A percentile compares a stretch with the other conserved stretches of the same genome.
These are phyloP conservation scores for Candida dubliniensis DNA, from an alignment of 1,139 yeast genomes.

Conservation along the genomic window DNA sequence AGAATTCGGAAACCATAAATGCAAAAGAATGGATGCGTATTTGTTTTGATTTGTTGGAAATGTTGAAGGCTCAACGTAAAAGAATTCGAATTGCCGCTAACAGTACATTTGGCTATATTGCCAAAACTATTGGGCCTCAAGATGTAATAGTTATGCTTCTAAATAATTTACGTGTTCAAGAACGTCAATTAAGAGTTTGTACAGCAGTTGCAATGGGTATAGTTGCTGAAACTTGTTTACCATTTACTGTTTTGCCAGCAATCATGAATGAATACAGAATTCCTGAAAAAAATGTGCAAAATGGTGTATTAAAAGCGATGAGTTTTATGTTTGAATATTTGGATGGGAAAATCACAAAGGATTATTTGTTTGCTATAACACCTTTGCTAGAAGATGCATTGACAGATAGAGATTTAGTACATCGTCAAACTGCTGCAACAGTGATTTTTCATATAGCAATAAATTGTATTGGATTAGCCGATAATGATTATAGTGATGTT, in stretches of 20 bases:
- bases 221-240: conserved; percentile 91
- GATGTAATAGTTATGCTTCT: conserved; percentile 86
- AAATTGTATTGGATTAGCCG: conserved; percentile 73
- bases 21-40: conserved; percentile 98
- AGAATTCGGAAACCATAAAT: conserved; percentile 82
- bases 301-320: conserved; percentile 90
- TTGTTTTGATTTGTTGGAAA: conserved; percentile 85
- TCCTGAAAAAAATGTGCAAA: conserved; percentile 92
- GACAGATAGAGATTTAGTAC: conserved; percentile 88
- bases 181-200: conserved; percentile 93
- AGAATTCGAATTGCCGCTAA: conserved; percentile 84
- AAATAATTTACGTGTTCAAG: conserved; percentile 86
- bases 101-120: conserved; percentile 86
- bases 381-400: conserved; percentile 89
- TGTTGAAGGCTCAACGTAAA: conserved; percentile 82
- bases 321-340: conserved; percentile 94
- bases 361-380: conserved; percentile 77
- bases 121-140: conserved; percentile 93
- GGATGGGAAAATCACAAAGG: conserved; percentile 71
- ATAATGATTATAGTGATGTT: conserved; percentile 66
- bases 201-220: conserved; percentile 98
- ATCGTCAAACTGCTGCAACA: conserved; percentile 93
- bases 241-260: conserved; percentile 95
- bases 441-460: conserved; percentile 81
- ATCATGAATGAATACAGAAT: conserved; percentile 93